These are phyloP conservation scores for Soucietia sequanensis DNA, from an alignment of 805 yeast genomes.

Conservation along the genomic window DNA sequence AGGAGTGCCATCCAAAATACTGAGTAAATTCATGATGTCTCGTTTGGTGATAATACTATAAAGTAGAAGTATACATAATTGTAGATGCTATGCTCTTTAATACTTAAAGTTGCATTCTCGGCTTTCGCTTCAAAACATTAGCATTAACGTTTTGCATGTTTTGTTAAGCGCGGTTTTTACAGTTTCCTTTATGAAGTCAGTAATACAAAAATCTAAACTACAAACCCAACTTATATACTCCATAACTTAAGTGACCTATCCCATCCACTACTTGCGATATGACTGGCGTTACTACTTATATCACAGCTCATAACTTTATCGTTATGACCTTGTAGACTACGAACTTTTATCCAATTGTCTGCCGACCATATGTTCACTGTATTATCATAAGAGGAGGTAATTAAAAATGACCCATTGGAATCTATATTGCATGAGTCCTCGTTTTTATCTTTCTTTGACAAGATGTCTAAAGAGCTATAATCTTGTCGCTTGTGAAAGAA, in stretches of 20 bases:
- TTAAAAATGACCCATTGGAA: conserved; percentile 47
- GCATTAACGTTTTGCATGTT: too few species aligned
- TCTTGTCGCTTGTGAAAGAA: conserved; percentile 42
- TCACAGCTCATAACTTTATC: conserved; percentile 78
- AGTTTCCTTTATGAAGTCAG: too few species aligned
- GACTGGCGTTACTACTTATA: conserved; percentile 38
- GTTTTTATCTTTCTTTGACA: conserved; percentile 25
- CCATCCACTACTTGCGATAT: conserved; percentile 74
- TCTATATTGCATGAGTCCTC: conserved; percentile 27
- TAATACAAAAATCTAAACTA: too few species aligned
- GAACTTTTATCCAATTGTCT: conserved; percentile 65
- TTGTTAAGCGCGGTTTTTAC: too few species aligned
- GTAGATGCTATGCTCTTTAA: too few species aligned
- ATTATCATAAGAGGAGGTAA: conserved; percentile 73
- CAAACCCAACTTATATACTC: conserved; percentile 30
- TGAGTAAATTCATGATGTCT: conserved; percentile 68
- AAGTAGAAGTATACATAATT: too few species aligned
- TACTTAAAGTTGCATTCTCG: too few species aligned
- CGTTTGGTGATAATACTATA: too few species aligned
- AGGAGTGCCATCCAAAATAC: conserved; percentile 78
- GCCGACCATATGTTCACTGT: conserved; percentile 57
- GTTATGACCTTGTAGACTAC: conserved; percentile 50
- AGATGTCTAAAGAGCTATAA: conserved; percentile 10
- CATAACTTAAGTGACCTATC: conserved; percentile 75
- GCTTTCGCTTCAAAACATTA: too few species aligned